A percentile compares a stretch with the other conserved stretches of the same genome.
Conservation (phyloP, 2,329 filamentous ascomycete genomes). For the Blastomyces silverae region DNA sequence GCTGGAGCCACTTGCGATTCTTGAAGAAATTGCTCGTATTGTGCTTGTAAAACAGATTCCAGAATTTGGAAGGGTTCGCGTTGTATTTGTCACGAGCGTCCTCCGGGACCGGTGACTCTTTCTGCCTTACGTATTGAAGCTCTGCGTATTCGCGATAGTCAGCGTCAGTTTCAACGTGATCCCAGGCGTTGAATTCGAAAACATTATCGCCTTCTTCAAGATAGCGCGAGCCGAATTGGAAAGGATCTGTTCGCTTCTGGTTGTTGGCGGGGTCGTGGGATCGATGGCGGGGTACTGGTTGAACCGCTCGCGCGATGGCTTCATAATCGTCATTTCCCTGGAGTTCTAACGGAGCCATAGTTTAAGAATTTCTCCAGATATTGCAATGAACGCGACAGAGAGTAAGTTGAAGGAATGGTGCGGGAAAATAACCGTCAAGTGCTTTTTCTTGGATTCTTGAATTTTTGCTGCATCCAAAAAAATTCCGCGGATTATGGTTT, state of each 20-base stretch:
- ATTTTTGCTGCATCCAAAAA: neutral
- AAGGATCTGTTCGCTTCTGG: slow-evolving; percentile 82
- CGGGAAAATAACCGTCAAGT: neutral
- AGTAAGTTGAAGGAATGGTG: neutral
- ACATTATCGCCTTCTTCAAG: slow-evolving; percentile 80
- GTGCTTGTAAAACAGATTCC: slow-evolving; percentile 97
- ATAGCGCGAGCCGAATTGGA: slow-evolving; percentile 87
- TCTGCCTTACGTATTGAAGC: slow-evolving; percentile 76
- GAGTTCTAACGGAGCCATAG: slow-evolving; percentile 20
- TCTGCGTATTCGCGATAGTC: slow-evolving; percentile 80
- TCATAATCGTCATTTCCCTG: slow-evolving; percentile 27
- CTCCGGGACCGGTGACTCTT: slow-evolving; percentile 77
- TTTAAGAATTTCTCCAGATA: neutral
- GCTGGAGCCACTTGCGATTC: slow-evolving; percentile 91
- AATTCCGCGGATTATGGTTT: slow-evolving; percentile 9
- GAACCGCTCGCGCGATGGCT: slow-evolving; percentile 42
- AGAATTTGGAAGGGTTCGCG: slow-evolving; percentile 85
- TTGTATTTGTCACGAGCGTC: slow-evolving; percentile 93
- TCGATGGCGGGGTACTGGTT: slow-evolving; percentile 52
- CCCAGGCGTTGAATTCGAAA: slow-evolving; percentile 98
- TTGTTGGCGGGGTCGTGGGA: slow-evolving; percentile 65
- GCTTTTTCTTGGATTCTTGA: neutral
- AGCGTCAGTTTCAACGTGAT: slow-evolving; percentile 90
- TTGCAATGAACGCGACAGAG: neutral
- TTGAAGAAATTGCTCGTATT: slow-evolving; percentile 98